Percentiles rank a stretch among this genome's conserved stretches.
Evolutionary conservation across 768 basidiomycete genomes (phyloP).

Genomic region (Termitomyces eurrhizus): DNA sequence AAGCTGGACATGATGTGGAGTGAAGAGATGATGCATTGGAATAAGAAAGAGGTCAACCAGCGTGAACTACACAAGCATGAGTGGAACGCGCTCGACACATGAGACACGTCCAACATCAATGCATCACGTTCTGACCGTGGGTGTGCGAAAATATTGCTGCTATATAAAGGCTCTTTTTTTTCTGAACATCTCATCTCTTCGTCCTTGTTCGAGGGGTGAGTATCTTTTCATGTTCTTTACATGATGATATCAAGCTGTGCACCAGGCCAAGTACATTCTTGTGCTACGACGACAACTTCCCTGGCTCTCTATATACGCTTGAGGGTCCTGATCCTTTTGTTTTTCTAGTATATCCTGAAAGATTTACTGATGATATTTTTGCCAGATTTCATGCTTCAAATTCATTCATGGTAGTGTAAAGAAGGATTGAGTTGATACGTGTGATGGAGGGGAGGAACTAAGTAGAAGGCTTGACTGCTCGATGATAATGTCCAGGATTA

Average conservation of each 20-base stretch:
- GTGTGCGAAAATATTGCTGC: slow-evolving; percentile 5
- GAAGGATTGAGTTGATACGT: not conserved
- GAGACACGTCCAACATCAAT: not conserved
- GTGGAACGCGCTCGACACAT: slow-evolving; percentile 6
- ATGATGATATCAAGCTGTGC: slow-evolving; percentile 54
- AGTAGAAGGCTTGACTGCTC: not conserved
- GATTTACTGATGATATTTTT: slow-evolving; percentile 1
- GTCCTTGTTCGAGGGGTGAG: slow-evolving; percentile 16
- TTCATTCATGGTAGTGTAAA: no score
- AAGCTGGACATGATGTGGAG: slow-evolving; percentile 79
- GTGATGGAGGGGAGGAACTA: not conserved
- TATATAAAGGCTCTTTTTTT: slow-evolving; percentile 8
- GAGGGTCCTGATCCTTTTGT: slow-evolving; percentile 39
- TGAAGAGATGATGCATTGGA: slow-evolving; percentile 68
- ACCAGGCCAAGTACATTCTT: slow-evolving; percentile 49
- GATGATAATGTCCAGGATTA: not conserved
- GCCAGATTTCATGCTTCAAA: not conserved
- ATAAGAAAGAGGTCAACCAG: slow-evolving; percentile 13
- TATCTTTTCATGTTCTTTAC: slow-evolving; percentile 14
- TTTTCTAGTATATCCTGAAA: not conserved
- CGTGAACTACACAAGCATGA: slow-evolving; percentile 8
- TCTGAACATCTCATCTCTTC: not conserved
- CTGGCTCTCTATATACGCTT: slow-evolving; percentile 49
- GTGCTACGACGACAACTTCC: slow-evolving; percentile 43
- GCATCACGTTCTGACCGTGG: slow-evolving; percentile 12